Evolutionary conservation across 169 alveolate genomes (phyloP).

Genomic region (Cryptosporidium ubiquitum): DNA sequence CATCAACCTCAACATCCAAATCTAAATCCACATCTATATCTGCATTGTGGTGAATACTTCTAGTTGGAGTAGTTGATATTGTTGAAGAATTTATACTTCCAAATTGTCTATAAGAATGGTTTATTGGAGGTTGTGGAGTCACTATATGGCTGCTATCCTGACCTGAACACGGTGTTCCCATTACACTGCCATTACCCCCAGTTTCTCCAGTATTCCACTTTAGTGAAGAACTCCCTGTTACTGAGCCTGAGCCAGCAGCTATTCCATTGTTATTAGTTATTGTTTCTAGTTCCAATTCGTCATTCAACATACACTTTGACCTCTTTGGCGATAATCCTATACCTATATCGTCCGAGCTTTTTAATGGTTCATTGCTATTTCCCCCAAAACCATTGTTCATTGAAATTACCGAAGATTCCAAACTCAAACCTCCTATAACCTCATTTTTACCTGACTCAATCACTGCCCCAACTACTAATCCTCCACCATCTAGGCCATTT

Average conservation of each 20-base stretch:
- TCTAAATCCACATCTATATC: conserved; percentile 35
- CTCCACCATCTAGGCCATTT: not conserved
- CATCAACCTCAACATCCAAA: conserved; percentile 46
- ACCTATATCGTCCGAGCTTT: not conserved
- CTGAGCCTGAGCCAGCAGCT: not conserved
- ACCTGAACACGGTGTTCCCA: not conserved
- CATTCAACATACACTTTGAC: conserved; percentile 15
- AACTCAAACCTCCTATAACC: conserved; percentile 9
- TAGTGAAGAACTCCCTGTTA: not conserved
- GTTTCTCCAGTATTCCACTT: conserved; percentile 8
- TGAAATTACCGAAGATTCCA: conserved; percentile 19
- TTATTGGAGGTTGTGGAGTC: conserved; percentile 58
- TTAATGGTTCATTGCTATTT: not conserved
- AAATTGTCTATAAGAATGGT: conserved; percentile 37
- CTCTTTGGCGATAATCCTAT: conserved; percentile 58
- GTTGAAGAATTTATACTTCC: conserved; percentile 31
- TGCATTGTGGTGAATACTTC: conserved; percentile 14
- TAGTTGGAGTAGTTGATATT: conserved; percentile 22
- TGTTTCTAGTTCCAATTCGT: not conserved
- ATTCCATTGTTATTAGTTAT: not conserved
- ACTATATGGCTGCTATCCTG: conserved; percentile 41
- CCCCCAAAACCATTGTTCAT: not conserved
- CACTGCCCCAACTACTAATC: not conserved
- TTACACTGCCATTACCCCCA: not conserved
- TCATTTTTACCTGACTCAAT: not conserved